Conservation (phyloP, 2,329 filamentous ascomycete species). For the Tolypocladium tropicale region DNA sequence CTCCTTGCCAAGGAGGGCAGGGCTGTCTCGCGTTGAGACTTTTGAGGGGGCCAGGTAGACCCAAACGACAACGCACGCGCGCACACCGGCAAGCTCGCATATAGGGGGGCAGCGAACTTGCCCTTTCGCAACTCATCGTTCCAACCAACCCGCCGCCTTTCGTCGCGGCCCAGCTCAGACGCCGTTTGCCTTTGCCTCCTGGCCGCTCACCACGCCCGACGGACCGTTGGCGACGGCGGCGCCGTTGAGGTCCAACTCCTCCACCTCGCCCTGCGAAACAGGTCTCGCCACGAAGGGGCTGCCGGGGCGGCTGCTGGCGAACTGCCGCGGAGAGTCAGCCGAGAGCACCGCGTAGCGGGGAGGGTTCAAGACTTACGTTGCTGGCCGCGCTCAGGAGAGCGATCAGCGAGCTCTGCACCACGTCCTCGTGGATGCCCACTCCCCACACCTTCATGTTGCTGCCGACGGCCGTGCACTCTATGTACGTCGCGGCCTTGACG, state of each 20-base stretch:
- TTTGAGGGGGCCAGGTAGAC: neutral
- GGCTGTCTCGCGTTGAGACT: neutral
- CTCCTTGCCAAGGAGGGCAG: neutral
- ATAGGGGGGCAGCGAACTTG: neutral
- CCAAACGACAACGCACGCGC: neutral
- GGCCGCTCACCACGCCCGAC: slow-evolving; percentile 7
- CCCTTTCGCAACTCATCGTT: neutral
- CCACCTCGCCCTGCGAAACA: slow-evolving; percentile 22
- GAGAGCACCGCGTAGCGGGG: neutral
- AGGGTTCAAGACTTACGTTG: slow-evolving; percentile 52
- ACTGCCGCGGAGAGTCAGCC: slow-evolving; percentile 20
- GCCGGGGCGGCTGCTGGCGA: slow-evolving; percentile 58
- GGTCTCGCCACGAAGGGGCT: slow-evolving; percentile 52
- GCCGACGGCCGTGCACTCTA: slow-evolving; percentile 67
- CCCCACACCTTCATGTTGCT: slow-evolving; percentile 73
- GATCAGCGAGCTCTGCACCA: slow-evolving; percentile 80
- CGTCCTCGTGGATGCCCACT: slow-evolving; percentile 43
- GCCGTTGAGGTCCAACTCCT: slow-evolving; percentile 6
- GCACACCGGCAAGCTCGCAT: neutral
- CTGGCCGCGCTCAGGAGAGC: slow-evolving; percentile 77
- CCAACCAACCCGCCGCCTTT: neutral
- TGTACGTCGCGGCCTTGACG: slow-evolving; percentile 91
- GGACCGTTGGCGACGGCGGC: slow-evolving; percentile 1
- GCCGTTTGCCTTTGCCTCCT: slow-evolving; percentile 12
- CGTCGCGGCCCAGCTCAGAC: slow-evolving; percentile 6